Conservation (phyloP, 768 basidiomycete species). For the Fomitopsis serialis region DNA sequence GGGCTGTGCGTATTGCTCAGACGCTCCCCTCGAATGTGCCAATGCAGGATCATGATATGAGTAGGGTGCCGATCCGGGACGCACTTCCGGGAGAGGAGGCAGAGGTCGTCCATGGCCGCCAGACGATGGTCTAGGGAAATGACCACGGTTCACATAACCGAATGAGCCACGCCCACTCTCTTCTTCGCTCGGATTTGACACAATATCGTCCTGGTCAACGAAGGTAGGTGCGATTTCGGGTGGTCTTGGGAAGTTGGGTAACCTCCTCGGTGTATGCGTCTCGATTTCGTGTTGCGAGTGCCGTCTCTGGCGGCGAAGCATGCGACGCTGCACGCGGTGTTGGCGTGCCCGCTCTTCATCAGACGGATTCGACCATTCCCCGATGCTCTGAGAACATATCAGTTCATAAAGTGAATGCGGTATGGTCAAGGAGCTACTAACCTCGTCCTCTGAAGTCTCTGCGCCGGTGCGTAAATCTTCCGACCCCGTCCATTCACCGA, state of each 20-base stretch:
- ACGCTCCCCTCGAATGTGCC: conserved; percentile 53
- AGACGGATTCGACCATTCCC: conserved; percentile 88
- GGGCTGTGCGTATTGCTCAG: conserved; percentile 35
- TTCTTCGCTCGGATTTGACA: conserved; percentile 87
- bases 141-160: conserved; percentile 1
- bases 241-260: conserved; percentile 79
- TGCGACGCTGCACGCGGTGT: conserved; percentile 55
- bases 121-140: conserved; percentile 36
- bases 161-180: conserved; percentile 23
- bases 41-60: conserved; percentile 56
- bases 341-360: conserved; percentile 82
- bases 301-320: conserved; percentile 40
- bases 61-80: conserved; percentile 55
- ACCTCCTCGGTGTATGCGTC: conserved; percentile 48
- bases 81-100: conserved; percentile 61
- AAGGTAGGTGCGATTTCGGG: conserved; percentile 47
- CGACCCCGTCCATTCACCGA: conserved; percentile 80
- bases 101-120: conserved; percentile 44
- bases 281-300: conserved; percentile 41
- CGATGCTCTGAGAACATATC: conserved; percentile 55
- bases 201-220: conserved; percentile 52
- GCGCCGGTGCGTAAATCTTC: conserved; percentile 52
- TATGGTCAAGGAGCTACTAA: conserved; percentile 26
- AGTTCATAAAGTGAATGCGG: conserved; percentile 4
- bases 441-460: conserved; percentile 66